Base-by-base conservation (phyloP, 1,139 yeast species). In the Candida tropicalis region DNA sequence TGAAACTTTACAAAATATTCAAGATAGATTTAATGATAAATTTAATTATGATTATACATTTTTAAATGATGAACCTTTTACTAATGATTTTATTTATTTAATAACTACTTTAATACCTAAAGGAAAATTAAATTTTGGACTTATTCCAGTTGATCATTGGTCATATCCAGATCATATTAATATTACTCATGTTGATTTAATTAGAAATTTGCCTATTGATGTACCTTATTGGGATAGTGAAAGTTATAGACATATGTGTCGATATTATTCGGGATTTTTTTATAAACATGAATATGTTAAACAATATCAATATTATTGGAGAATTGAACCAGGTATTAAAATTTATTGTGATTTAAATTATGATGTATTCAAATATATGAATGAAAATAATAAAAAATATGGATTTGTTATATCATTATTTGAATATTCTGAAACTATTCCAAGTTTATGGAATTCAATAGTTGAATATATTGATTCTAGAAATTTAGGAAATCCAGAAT, bases 11-110 rank as follows among this genome's bases (percentile, higher is more conserved):
- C 74, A 79, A 43, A 70, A 77, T 40, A 77, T 87, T 28, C 91
- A 88, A 65, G 83, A 79, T 55, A 73, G 93, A 38, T 88, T 87
- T 67, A 87, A 88, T 65, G 57, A 67, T 27, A 65, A 76, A 43
- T 84, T 63, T 60, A 50, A 62, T 42, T 66, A 68, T 46, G 73
- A 68, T 44, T 68, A 60, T 55, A 66, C 67, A 3, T 66, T 68
- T 50, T 50, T 68, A 9, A 69, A 69, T 49, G 70, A 69, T 46
- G 54, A 56, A 38, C 63, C 63, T 3, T 69, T 69, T 42, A 46
- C 53, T 16, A 45, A 44, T 3, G 56, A 55, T n/a, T 67, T 69
- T 47, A 57, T 62, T 4, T 49, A 48, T 37, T 42, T 54, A 10
- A 44, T 68, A 5, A 40, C 58, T 23, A 44, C 52, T 13, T 56